Conservation (phyloP, 257 asterid species). For the Misopates orontium region DNA sequence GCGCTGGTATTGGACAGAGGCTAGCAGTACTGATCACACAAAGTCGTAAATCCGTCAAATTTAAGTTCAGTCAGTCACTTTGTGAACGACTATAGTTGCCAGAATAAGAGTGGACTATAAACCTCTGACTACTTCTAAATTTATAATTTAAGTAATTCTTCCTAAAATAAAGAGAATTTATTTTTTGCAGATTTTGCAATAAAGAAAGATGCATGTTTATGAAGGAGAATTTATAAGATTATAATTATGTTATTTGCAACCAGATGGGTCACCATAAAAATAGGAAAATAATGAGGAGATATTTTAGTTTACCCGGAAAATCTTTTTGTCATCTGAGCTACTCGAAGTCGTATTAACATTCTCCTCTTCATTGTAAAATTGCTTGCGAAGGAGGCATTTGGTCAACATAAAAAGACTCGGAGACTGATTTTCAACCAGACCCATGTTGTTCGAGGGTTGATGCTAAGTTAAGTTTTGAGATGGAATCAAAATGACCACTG, state of each 20-base stretch:
- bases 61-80: no score
- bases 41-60: no score
- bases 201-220: no score
- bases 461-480: slow-evolving; percentile 68
- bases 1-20: no score
- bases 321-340: slow-evolving; percentile 52
- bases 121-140: no score
- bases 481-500: slow-evolving; percentile 51
- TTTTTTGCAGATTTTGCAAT: no score
- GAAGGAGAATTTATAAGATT: no score
- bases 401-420: slow-evolving; percentile 77
- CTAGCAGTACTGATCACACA: no score
- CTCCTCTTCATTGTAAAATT: slow-evolving; percentile 63
- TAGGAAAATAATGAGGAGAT: slow-evolving; percentile 7
- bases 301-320: slow-evolving; percentile 46
- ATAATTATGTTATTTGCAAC: no score
- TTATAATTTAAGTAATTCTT: no score
- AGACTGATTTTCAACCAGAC: slow-evolving; percentile 92
- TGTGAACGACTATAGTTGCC: not conserved
- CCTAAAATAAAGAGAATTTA: no score
- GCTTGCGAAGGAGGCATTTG: slow-evolving; percentile 81
- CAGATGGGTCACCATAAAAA: not conserved
- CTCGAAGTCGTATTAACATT: slow-evolving; percentile 40
- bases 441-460: slow-evolving; percentile 86
- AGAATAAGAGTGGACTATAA: no score